phyloP scores from a whole-genome alignment of 192 early-diverging fungal genomes.

The Mortierella antarctica region DNA sequence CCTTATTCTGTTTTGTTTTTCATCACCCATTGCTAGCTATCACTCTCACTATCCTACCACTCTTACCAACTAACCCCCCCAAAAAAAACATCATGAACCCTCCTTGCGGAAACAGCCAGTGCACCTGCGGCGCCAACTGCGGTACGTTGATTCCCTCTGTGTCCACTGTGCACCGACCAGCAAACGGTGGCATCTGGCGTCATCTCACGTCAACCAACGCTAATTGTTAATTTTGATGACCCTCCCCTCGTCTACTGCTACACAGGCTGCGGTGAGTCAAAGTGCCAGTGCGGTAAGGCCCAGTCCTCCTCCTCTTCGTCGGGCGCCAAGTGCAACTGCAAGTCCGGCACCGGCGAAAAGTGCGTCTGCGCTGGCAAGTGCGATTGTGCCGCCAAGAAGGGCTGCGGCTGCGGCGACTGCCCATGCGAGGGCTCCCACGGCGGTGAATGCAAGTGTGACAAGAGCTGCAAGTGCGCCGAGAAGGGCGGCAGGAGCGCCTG shows the following conservation, averaged over 20 bases:
- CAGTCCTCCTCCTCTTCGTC: neutral
- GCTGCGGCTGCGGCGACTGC: constrained; percentile 2
- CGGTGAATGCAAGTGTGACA: constrained; percentile 6
- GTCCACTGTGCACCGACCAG: neutral
- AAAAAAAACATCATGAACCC: constrained; percentile 12
- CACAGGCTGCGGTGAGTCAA: constrained; percentile 19
- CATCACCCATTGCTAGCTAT: neutral
- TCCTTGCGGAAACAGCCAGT: constrained; percentile 35
- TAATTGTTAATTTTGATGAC: neutral
- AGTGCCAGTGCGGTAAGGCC: constrained; percentile 30
- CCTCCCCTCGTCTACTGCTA: neutral
- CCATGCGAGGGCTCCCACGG: neutral
- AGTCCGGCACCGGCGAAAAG: constrained; percentile 8
- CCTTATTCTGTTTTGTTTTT: neutral
- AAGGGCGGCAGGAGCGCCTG: constrained; percentile 8
- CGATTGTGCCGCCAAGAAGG: constrained; percentile 4
- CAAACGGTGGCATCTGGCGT: constrained; percentile 8
- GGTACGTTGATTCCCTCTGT: constrained; percentile 8
- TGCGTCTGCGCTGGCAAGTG: constrained; percentile 18
- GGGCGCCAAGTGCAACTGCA: constrained; percentile 12
- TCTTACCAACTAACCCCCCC: neutral
- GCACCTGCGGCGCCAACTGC: constrained; percentile 44
- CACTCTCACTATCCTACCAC: neutral
- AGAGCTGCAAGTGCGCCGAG: constrained; percentile 2
- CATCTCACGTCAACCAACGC: constrained; percentile 25